Percentiles rank a stretch among this genome's conserved stretches.
These are phyloP conservation scores for Thermothielavioides terrestris DNA, from an alignment of 495 filamentous ascomycete species.

Conservation along the genomic window DNA sequence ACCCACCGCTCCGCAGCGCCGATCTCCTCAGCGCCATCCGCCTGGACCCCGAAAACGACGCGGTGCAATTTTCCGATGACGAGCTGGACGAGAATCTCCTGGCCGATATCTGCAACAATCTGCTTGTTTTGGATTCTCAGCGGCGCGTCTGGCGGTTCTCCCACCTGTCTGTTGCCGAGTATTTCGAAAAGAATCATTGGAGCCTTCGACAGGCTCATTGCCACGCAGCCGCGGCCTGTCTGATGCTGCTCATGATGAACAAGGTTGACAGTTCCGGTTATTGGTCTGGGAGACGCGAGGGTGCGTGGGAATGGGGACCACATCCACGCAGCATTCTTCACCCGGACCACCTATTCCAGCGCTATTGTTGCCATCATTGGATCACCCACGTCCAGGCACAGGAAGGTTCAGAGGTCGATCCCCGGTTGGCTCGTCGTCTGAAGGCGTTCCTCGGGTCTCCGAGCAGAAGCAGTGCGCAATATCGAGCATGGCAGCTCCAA, in stretches of 20 bases:
- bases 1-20: conserved; percentile 15
- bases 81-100: not conserved
- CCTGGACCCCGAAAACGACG: conserved; percentile 8
- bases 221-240: conserved; percentile 5
- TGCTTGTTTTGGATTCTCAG: conserved; percentile 7
- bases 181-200: conserved; percentile 4
- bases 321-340: not conserved
- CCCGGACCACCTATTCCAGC: conserved; percentile 9
- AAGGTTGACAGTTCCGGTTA: too few relatives aligned
- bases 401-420: conserved; percentile 1
- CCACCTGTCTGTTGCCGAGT: conserved; percentile 6
- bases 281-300: not conserved
- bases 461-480: conserved; percentile 21
- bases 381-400: conserved; percentile 18
- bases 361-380: conserved; percentile 24
- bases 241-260: not conserved
- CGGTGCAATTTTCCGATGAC: not conserved
- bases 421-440: conserved; percentile 11
- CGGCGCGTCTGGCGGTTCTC: conserved; percentile 1
- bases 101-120: conserved; percentile 1
- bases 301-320: not conserved
- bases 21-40: conserved; percentile 10
- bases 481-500: conserved; percentile 20
- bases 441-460: conserved; percentile 28
- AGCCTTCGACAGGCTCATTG: conserved; percentile 3